Percentiles rank a stretch among this genome's conserved stretches.
Conservation (phyloP, 192 early-diverging fungal genomes). For the Coemansia sp. region DNA sequence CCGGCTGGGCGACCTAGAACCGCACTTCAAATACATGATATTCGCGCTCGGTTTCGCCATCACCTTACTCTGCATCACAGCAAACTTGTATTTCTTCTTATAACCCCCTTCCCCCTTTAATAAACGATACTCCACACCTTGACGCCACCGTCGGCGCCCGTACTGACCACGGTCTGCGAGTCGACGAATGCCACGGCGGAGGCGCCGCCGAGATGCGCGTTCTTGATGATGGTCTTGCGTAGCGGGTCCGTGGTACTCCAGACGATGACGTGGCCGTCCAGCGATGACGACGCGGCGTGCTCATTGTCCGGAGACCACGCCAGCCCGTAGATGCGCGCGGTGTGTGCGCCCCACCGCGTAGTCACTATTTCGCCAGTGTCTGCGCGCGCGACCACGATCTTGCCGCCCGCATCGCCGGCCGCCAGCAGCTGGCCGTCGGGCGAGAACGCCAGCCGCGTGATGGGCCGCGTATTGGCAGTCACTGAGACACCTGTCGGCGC, state of each 20-base stretch:
- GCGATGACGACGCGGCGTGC: slow-evolving; percentile 76
- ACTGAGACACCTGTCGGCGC: slow-evolving; percentile 22
- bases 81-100: slow-evolving; percentile 58
- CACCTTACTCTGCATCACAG: slow-evolving; percentile 38
- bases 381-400: slow-evolving; percentile 75
- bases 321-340: slow-evolving; percentile 79
- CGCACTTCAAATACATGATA: slow-evolving; percentile 50
- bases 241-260: slow-evolving; percentile 84
- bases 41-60: slow-evolving; percentile 33
- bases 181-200: slow-evolving; percentile 74
- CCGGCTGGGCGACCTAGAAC: slow-evolving; percentile 60
- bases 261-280: slow-evolving; percentile 91
- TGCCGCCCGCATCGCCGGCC: slow-evolving; percentile 78
- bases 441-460: slow-evolving; percentile 79
- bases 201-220: slow-evolving; percentile 83
- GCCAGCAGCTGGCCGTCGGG: slow-evolving; percentile 78
- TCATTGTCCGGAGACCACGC: slow-evolving; percentile 77
- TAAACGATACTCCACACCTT: slow-evolving; percentile 65
- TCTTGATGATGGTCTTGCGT: slow-evolving; percentile 74
- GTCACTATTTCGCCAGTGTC: slow-evolving; percentile 55
- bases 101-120: too few relatives aligned
- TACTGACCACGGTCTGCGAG: slow-evolving; percentile 67
- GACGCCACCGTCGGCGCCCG: slow-evolving; percentile 83
- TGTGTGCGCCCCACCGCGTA: slow-evolving; percentile 90
- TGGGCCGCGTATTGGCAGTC: slow-evolving; percentile 60